Conservation (phyloP, 1,284 basidiomycete species). For the Heterobasidion occidentale region DNA sequence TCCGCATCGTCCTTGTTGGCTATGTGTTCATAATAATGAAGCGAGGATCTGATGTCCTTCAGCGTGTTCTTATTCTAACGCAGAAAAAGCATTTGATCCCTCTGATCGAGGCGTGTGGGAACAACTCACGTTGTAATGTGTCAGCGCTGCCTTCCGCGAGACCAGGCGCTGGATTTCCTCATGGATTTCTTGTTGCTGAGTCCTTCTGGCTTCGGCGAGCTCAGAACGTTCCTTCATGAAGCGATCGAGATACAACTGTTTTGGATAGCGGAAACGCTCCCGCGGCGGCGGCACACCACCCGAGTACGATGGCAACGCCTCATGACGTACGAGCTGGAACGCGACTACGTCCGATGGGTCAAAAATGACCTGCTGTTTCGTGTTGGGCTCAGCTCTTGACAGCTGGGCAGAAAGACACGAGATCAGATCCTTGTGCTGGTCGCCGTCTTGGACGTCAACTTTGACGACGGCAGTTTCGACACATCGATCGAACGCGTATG, state of each 20-base stretch:
- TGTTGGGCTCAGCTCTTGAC: conserved; percentile 19
- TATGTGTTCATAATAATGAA: conserved; percentile 64
- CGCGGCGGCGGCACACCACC: conserved; percentile 9
- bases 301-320: conserved; percentile 18
- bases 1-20: conserved; percentile 40
- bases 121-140: conserved; percentile 43
- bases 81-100: neutral
- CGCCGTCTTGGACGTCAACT: conserved; percentile 28
- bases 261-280: conserved; percentile 53
- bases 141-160: conserved; percentile 37
- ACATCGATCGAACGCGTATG: conserved; percentile 20
- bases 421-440: conserved; percentile 46
- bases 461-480: conserved; percentile 30
- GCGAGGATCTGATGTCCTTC: conserved; percentile 46
- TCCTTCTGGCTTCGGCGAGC: conserved; percentile 39
- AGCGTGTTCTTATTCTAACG: conserved; percentile 52
- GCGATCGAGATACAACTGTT: conserved; percentile 59
- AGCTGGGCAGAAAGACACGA: conserved; percentile 47
- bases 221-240: conserved; percentile 54
- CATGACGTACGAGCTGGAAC: conserved; percentile 40
- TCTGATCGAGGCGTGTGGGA: neutral
- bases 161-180: conserved; percentile 40
- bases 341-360: conserved; percentile 53
- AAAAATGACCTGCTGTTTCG: conserved; percentile 44
- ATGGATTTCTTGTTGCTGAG: conserved; percentile 34